Conservation (phyloP, 179 eudicot species). For the Sideroxylon spinosum region DNA sequence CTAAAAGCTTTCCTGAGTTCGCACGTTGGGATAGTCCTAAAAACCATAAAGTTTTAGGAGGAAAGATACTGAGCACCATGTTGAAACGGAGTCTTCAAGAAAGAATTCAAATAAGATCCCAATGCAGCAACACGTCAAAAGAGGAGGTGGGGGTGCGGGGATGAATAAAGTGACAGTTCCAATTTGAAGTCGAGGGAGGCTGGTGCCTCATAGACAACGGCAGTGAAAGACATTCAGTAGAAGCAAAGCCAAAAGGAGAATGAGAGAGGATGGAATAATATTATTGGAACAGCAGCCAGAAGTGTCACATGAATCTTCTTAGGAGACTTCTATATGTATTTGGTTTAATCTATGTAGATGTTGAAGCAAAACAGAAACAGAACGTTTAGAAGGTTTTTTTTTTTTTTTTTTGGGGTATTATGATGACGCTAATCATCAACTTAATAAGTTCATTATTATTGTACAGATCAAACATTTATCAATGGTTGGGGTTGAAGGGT, state of each 20-base stretch:
- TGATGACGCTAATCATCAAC: conserved; percentile 15
- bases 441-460: background rate
- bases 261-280: conserved; percentile 91
- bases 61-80: conserved; percentile 44
- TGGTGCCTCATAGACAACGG: conserved; percentile 52
- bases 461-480: conserved; percentile 4
- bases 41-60: conserved; percentile 33
- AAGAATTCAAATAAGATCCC: conserved; percentile 52
- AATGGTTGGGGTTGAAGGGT: background rate
- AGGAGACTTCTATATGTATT: background rate
- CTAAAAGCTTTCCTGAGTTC: conserved; percentile 31
- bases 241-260: conserved; percentile 61
- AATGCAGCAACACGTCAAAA: conserved; percentile 46
- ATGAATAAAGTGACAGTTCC: conserved; percentile 78
- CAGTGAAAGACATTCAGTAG: conserved; percentile 30
- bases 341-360: background rate
- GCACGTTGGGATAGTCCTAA: conserved; percentile 47
- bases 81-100: conserved; percentile 67
- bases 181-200: conserved; percentile 61
- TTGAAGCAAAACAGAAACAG: conserved; percentile 2
- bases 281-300: conserved; percentile 35
- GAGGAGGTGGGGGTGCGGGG: conserved; percentile 65
- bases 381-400: too few relatives aligned
- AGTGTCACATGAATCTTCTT: conserved; percentile 19
- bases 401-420: too few relatives aligned